Conservation (phyloP, 495 filamentous ascomycete species). For the Rostrohypoxylon terebratum region DNA sequence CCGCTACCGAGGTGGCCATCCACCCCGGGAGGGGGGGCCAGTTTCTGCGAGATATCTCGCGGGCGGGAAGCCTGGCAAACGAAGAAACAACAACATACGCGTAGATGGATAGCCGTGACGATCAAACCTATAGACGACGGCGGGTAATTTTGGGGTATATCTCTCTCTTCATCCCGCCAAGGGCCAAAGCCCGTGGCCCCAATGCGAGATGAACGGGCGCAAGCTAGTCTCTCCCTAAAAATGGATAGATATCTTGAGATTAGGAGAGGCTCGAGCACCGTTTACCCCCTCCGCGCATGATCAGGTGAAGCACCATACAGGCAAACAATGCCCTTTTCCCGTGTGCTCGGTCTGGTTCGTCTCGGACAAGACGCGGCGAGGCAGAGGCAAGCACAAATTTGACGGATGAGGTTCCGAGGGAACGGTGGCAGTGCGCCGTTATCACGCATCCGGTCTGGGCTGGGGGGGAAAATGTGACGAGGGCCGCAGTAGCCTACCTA, state of each 20-base stretch:
- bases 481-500: slow-evolving; percentile 40
- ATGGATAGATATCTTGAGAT: slow-evolving; percentile 7
- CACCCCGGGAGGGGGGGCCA: slow-evolving; percentile 27
- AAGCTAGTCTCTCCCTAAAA: background rate
- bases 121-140: background rate
- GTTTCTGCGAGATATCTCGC: slow-evolving; percentile 5
- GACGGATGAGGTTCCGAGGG: slow-evolving; percentile 19
- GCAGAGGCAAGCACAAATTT: slow-evolving; percentile 19
- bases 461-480: slow-evolving; percentile 34
- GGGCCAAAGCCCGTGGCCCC: slow-evolving; percentile 31
- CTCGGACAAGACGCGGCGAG: slow-evolving; percentile 18
- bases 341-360: slow-evolving; percentile 6
- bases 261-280: slow-evolving; percentile 22
- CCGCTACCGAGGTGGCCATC: slow-evolving; percentile 41
- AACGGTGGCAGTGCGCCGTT: slow-evolving; percentile 45
- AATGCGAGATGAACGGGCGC: slow-evolving; percentile 11
- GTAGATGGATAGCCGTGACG: slow-evolving; percentile 11
- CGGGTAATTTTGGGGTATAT: slow-evolving; percentile 9
- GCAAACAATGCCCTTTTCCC: background rate
- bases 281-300: slow-evolving; percentile 8
- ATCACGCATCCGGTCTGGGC: slow-evolving; percentile 33
- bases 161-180: slow-evolving; percentile 17
- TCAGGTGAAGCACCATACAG: background rate
- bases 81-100: slow-evolving; percentile 8
- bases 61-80: slow-evolving; percentile 26